Percentiles rank a stretch among this genome's conserved stretches.
Evolutionary conservation across 768 basidiomycete genomes (phyloP).

Genomic region (Postia placenta): DNA sequence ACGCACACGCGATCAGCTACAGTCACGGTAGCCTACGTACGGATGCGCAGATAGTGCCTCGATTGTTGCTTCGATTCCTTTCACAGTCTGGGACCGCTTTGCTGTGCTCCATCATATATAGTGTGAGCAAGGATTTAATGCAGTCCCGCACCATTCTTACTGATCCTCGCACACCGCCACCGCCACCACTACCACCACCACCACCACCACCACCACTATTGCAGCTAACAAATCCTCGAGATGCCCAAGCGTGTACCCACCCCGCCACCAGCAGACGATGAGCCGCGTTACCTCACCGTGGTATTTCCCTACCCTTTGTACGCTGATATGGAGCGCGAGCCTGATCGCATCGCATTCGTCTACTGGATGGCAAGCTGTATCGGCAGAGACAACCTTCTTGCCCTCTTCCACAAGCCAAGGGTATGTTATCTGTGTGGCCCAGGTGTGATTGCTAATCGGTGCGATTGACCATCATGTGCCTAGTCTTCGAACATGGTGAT

Average conservation of each 20-base stretch:
- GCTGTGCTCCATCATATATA: background rate
- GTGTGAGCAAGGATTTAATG: background rate
- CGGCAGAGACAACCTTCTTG: conserved; percentile 27
- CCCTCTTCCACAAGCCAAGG: conserved; percentile 39
- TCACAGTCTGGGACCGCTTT: background rate
- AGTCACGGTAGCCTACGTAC: background rate
- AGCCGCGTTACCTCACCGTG: conserved; percentile 39
- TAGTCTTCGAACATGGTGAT: conserved; percentile 41
- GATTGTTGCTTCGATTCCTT: background rate
- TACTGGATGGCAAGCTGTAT: conserved; percentile 39
- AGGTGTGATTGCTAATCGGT: conserved; percentile 1
- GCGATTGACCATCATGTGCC: conserved; percentile 2
- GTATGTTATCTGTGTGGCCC: conserved; percentile 24
- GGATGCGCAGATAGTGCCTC: background rate
- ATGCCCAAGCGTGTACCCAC: conserved; percentile 39
- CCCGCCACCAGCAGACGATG: conserved; percentile 38
- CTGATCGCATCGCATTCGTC: conserved; percentile 32
- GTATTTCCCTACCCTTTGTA: conserved; percentile 37
- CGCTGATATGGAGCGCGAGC: conserved; percentile 34
- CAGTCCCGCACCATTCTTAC: background rate
- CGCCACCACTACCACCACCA: no score
- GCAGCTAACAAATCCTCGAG: background rate
- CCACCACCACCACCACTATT: no score
- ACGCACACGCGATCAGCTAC: background rate
- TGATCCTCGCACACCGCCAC: no score